phyloP scores from a whole-genome alignment of 2,329 filamentous ascomycete genomes.

The Fusarium bactridioides region DNA sequence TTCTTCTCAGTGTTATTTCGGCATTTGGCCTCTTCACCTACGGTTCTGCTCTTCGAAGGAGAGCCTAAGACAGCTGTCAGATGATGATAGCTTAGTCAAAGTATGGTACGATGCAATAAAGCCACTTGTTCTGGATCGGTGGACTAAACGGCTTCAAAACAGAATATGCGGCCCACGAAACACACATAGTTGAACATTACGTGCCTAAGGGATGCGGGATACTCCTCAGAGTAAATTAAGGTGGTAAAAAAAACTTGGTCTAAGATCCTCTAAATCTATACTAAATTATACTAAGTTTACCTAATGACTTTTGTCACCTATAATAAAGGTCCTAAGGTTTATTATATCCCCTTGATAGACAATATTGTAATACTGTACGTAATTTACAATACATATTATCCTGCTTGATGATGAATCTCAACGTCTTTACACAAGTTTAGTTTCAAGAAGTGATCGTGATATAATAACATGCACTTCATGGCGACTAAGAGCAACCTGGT shows the following conservation, averaged over 20 bases:
- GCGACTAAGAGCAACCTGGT: neutral
- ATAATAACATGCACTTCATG: neutral
- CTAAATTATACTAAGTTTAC: too few species aligned
- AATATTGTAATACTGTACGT: neutral
- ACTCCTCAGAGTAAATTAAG: neutral
- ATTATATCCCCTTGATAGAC: neutral
- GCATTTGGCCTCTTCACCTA: neutral
- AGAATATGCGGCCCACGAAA: neutral
- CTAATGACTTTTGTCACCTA: too few species aligned
- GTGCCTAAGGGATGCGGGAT: neutral
- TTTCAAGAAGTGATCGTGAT: neutral
- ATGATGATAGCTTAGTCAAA: neutral
- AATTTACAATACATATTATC: neutral
- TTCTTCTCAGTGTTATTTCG: neutral
- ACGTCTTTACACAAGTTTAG: neutral
- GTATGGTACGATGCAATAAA: neutral
- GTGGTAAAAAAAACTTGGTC: too few species aligned
- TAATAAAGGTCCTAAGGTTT: too few species aligned
- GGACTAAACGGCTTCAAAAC: neutral
- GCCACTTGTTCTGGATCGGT: neutral
- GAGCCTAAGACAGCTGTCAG: neutral
- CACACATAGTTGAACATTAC: neutral
- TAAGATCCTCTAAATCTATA: too few species aligned
- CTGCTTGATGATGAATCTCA: neutral
- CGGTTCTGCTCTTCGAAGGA: neutral